Evolutionary conservation across 2,329 filamentous ascomycete genomes (phyloP).

Genomic region (Sclerotinia minor): DNA sequence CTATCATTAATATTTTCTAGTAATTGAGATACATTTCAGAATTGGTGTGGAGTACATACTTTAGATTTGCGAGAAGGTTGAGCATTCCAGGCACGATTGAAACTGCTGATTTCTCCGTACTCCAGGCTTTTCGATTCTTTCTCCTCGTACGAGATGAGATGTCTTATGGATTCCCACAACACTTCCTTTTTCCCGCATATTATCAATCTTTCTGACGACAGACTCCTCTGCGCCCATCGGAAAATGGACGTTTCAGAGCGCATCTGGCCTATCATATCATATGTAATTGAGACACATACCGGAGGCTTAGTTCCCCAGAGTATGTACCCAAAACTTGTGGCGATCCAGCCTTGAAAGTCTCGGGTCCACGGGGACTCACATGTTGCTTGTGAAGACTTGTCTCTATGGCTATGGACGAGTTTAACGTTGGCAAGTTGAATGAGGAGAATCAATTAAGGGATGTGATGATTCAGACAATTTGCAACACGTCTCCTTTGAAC

Average conservation of each 20-base stretch:
- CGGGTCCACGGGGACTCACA: slow-evolving; percentile 5
- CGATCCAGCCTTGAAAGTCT: slow-evolving; percentile 5
- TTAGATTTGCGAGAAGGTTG: background rate
- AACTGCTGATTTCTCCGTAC: background rate
- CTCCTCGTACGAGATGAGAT: slow-evolving; percentile 6
- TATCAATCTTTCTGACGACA: background rate
- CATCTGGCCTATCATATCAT: background rate
- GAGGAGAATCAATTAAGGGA: background rate
- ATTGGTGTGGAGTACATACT: no score
- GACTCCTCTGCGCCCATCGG: background rate
- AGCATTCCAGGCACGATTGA: background rate
- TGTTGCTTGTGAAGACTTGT: background rate
- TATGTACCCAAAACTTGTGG: background rate
- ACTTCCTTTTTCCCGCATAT: background rate
- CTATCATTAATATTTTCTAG: background rate
- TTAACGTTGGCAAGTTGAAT: background rate
- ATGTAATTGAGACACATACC: slow-evolving; percentile 2
- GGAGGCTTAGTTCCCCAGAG: background rate
- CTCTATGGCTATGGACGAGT: background rate
- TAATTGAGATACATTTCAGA: background rate
- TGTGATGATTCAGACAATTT: slow-evolving; percentile 13
- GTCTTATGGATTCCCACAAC: slow-evolving; percentile 13
- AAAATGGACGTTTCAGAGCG: background rate
- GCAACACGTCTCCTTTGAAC: slow-evolving; percentile 5
- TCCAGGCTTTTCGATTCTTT: background rate